A percentile compares a stretch with the other conserved stretches of the same genome.
phyloP scores from a whole-genome alignment of 164 flowering plant species.

The Brasenia schreberi region DNA sequence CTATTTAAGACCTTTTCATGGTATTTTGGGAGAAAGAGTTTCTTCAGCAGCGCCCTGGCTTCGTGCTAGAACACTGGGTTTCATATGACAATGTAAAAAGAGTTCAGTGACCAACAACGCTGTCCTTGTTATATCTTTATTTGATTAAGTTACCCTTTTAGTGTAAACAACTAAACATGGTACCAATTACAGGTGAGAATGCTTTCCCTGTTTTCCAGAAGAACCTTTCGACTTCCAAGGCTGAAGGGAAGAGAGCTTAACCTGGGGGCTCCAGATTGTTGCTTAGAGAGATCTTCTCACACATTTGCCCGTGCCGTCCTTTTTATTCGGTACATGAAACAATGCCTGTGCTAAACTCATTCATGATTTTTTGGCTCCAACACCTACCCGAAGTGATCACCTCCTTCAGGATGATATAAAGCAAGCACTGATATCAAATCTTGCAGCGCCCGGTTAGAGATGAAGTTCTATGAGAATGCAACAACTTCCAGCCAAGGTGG shows the following conservation, averaged over 20 bases:
- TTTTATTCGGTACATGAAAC: not conserved
- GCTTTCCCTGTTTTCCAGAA: constrained; percentile 26
- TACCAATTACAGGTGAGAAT: constrained; percentile 46
- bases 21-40: too few species aligned
- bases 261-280: constrained; percentile 22
- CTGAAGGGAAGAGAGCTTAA: constrained; percentile 18
- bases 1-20: too few species aligned
- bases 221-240: constrained; percentile 50
- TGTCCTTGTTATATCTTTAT: too few species aligned
- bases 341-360: too few species aligned
- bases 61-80: too few species aligned
- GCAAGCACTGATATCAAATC: not conserved
- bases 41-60: too few species aligned
- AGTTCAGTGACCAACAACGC: too few species aligned
- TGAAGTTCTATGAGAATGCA: not conserved
- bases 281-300: constrained; percentile 10
- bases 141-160: too few species aligned
- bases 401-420: constrained; percentile 8
- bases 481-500: not conserved
- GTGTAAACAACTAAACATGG: too few species aligned
- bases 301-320: constrained; percentile 7
- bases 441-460: constrained; percentile 9
- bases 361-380: too few species aligned
- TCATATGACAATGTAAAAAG: too few species aligned
- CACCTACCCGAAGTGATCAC: not conserved